Percentiles rank a stretch among this genome's conserved stretches.
Evolutionary conservation across 2,329 filamentous ascomycete genomes (phyloP).

Genomic region (Aspergillus fumigatus): DNA sequence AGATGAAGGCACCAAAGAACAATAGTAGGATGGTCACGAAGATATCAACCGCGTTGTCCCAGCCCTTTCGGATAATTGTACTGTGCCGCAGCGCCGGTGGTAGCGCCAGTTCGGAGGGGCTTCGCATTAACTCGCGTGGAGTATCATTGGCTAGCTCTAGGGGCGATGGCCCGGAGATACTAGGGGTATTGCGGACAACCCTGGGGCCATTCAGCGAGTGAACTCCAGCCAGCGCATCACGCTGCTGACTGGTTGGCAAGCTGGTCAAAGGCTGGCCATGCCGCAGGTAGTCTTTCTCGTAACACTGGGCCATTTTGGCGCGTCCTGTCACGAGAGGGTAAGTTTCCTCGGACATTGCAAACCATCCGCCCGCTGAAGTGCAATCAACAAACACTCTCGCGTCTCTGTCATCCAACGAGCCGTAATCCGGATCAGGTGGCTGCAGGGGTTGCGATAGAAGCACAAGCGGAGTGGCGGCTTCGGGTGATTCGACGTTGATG

Average conservation of each 20-base stretch:
- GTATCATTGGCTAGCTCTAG: slow-evolving; percentile 34
- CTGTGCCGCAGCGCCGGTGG: slow-evolving; percentile 39
- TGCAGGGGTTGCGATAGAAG: slow-evolving; percentile 80
- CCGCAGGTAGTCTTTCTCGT: slow-evolving; percentile 48
- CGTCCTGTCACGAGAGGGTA: slow-evolving; percentile 81
- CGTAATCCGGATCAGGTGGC: slow-evolving; percentile 46
- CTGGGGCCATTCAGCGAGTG: slow-evolving; percentile 56
- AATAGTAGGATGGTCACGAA: slow-evolving; percentile 38
- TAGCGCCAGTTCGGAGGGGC: slow-evolving; percentile 34
- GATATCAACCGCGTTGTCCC: slow-evolving; percentile 43
- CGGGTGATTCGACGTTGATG: slow-evolving; percentile 58
- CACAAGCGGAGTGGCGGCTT: slow-evolving; percentile 64
- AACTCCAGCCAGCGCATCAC: slow-evolving; percentile 64
- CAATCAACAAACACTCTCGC: slow-evolving; percentile 79
- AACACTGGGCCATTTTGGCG: slow-evolving; percentile 54
- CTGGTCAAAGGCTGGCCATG: slow-evolving; percentile 36
- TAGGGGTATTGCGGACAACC: slow-evolving; percentile 38
- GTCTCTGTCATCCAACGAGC: slow-evolving; percentile 48
- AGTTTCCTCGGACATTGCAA: slow-evolving; percentile 78
- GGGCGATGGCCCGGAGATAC: slow-evolving; percentile 40
- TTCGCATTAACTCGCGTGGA: slow-evolving; percentile 32
- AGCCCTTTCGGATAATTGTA: slow-evolving; percentile 43
- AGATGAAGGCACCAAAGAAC: slow-evolving; percentile 39
- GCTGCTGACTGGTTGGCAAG: slow-evolving; percentile 45
- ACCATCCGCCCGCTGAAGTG: slow-evolving; percentile 85